phyloP scores from a whole-genome alignment of 257 asterid species.

The Lithospermum erythrorhizon region DNA sequence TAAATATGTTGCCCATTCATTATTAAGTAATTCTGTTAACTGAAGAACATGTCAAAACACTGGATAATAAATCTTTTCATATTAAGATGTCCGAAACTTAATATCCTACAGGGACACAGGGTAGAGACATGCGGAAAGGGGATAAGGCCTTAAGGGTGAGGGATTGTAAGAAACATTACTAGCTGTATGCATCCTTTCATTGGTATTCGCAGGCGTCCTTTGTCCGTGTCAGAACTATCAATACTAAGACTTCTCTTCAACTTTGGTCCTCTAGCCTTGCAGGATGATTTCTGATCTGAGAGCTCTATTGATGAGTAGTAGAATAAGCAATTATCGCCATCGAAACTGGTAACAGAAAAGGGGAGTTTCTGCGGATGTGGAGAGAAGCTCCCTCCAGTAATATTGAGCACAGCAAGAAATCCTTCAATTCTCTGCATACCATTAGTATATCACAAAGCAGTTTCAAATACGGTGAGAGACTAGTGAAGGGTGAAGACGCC shows the following conservation, averaged over 20 bases:
- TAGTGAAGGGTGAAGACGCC: background rate
- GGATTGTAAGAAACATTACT: conserved; percentile 32
- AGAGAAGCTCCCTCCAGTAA: conserved; percentile 77
- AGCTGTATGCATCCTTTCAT: conserved; percentile 82
- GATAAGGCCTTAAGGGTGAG: background rate
- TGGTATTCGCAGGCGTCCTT: conserved; percentile 63
- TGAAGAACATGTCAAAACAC: too few species aligned
- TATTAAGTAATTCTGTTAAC: too few species aligned
- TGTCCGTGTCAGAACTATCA: conserved; percentile 44
- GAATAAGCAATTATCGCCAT: conserved; percentile 65
- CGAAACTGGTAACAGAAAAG: conserved; percentile 72
- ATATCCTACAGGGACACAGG: background rate
- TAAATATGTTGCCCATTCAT: too few species aligned
- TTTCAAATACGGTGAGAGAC: background rate
- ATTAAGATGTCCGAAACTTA: too few species aligned
- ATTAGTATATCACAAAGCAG: background rate
- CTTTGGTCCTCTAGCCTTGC: conserved; percentile 38
- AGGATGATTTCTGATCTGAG: conserved; percentile 30
- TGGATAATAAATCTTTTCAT: too few species aligned
- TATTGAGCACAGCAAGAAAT: conserved; percentile 74
- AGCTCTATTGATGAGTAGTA: conserved; percentile 82
- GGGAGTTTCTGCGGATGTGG: conserved; percentile 90
- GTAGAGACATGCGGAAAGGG: background rate
- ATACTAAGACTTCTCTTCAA: conserved; percentile 60
- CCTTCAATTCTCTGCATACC: conserved; percentile 75